Base-by-base conservation (phyloP, 805 yeast genomes). In the Pichia californica region DNA sequence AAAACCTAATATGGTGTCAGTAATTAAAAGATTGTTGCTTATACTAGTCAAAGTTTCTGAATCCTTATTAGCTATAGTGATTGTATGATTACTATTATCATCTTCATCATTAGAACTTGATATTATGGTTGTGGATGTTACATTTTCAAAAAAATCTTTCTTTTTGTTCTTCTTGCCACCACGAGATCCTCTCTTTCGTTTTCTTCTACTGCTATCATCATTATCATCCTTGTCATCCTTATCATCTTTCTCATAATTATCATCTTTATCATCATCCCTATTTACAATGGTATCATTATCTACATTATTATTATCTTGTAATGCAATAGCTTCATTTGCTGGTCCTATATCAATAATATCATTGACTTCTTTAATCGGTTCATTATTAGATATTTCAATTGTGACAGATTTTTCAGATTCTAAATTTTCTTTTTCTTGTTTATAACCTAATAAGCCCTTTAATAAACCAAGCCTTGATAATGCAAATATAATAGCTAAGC, bases 1-100 rank as follows among this genome's bases (percentile, higher is more conserved):
- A 59, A 87, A 88, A 1, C 99, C 99, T 40, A 93, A 65, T n/a
- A 88, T 74, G 25, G 73, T 77, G 49, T 83, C 83, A 0, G 94
- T 77, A 3, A 91, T 75, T 0, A 71, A 67, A 49, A 87, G 62
- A 44, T 74, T 79, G 41, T 71, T 53, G 23, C 53, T 59, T 10
- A 56, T 45, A 21, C 50, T 39, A 1, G 51, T 52, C 3, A 54
- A 25, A 14, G 33, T 23, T 9, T 27, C 43, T n/a, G n/a, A n/a
- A 10, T 39, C 47, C 25, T 18, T 31, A 21, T 23, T 38, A n/a
- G 9, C 29, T 15, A 21, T 19, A n/a, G 19, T n/a, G n/a, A n/a
- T n/a, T n/a, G n/a, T n/a, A n/a, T n/a, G 27, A 37, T 21, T 31
- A 35, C 27, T 40, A 9, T 28, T 9, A 13, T 31, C 42, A 26